Conservation (phyloP, 768 basidiomycete genomes). For the Kwoniella dejecticola region DNA sequence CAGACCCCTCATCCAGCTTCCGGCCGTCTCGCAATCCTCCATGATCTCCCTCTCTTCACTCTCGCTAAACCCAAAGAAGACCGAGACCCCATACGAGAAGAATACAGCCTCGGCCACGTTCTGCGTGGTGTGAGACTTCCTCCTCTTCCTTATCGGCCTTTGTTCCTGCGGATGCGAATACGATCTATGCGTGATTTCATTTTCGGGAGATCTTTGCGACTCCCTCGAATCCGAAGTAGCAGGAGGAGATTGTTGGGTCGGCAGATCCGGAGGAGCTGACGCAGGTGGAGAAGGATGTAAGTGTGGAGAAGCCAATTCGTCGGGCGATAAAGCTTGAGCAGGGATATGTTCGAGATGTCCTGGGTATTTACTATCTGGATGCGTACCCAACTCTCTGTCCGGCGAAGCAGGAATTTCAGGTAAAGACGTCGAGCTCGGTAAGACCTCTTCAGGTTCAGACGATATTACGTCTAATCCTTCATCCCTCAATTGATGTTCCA, state of each 20-base stretch:
- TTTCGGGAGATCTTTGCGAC: not conserved
- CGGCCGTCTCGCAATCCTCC: slow-evolving; percentile 77
- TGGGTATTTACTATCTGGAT: slow-evolving; percentile 31
- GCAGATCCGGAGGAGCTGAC: not conserved
- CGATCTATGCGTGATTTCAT: too few relatives aligned
- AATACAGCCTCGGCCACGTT: slow-evolving; percentile 57
- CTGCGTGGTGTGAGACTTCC: slow-evolving; percentile 33
- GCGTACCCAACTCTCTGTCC: slow-evolving; percentile 27
- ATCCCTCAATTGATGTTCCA: slow-evolving; percentile 13
- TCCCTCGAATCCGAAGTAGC: not conserved
- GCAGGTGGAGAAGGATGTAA: not conserved
- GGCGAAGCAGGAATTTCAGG: too few relatives aligned
- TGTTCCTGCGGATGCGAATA: not conserved
- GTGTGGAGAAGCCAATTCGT: slow-evolving; percentile 25
- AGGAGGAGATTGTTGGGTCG: not conserved
- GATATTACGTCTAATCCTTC: slow-evolving; percentile 12
- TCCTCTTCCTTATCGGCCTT: slow-evolving; percentile 61
- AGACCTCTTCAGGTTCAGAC: not conserved
- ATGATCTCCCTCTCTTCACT: slow-evolving; percentile 76
- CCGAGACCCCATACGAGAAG: slow-evolving; percentile 75
- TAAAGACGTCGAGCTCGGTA: not conserved
- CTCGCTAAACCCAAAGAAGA: slow-evolving; percentile 86
- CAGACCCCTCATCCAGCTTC: slow-evolving; percentile 66
- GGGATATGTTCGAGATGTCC: slow-evolving; percentile 41
- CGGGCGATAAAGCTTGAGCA: slow-evolving; percentile 35